A percentile compares a stretch with the other conserved stretches of the same genome.
Conservation (phyloP, 2,329 filamentous ascomycete genomes). For the Talaromyces funiculosus region DNA sequence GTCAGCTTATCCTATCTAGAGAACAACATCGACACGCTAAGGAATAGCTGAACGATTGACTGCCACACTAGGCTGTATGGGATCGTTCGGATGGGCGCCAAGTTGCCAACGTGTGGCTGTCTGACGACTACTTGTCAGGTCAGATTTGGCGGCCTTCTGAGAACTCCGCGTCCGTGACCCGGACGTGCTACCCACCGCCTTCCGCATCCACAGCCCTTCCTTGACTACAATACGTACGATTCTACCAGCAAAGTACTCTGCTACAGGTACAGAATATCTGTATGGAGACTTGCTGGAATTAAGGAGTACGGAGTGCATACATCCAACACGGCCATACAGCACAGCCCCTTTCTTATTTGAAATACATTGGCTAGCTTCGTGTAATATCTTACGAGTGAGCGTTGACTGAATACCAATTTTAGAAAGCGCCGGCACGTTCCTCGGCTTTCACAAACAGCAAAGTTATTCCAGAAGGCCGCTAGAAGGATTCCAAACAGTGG, state of each 20-base stretch:
- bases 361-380: background rate
- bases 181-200: background rate
- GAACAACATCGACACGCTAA: background rate
- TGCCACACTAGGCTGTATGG: background rate
- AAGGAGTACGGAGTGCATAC: background rate
- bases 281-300: background rate
- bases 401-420: constrained; percentile 1
- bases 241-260: background rate
- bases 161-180: constrained; percentile 4
- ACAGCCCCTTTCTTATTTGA: background rate
- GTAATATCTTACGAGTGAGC: background rate
- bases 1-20: background rate
- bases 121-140: background rate
- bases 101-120: constrained; percentile 2
- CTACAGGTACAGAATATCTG: background rate
- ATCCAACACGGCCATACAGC: background rate
- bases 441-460: background rate
- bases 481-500: constrained; percentile 10
- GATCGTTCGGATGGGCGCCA: background rate
- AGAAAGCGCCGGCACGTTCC: background rate
- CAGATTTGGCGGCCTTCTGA: background rate
- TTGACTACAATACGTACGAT: background rate
- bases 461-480: constrained; percentile 14
- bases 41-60: constrained; percentile 1
- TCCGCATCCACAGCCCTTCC: background rate